Base-by-base conservation (phyloP, 805 yeast genomes). In the Vanderwaltozyma polyspora region DNA sequence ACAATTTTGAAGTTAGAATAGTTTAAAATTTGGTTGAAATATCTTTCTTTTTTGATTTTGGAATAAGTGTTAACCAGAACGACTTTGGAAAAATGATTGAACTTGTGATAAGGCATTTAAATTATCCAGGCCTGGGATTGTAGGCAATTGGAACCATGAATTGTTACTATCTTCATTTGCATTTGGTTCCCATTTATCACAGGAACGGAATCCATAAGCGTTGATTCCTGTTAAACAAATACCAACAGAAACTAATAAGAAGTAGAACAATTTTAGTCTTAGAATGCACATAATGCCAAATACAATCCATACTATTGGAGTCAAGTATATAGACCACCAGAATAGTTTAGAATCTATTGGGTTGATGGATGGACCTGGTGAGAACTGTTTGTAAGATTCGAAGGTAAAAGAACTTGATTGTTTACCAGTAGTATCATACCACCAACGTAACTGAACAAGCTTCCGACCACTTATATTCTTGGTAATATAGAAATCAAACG, bases 361-460 rank as follows among this genome's bases (percentile, higher is more conserved):
- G 51, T 89, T 89, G 49, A 89, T 81, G 3, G 57, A 46, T 14
- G 52, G 48, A 31, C 65, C 67, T 3, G 69, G 59, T 30, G 63
- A 61, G 48, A 61, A 52, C 35, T 57, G 56, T 32, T 57, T 57
- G 34, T 49, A 48, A 3, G 61, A 52, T 40, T 59, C 62, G 32
- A 53, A 55, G 15, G 46, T 51, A 32, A 59, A 53, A 6, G 53
- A 49, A 6, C 47, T 39, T 5, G 45, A 41, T 10, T 45, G 41
- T 10, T 38, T 34, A 8, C 48, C 46, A 3, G 54, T 42, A 0
- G 86, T 68, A 53, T 89, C 96, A 54, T 89, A 91, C 95, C 97
- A 89, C 98, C 98, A 89, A 43, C 93, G 69, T 43, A 91, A 66
- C 0, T 96, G 97, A 4, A 91, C 96, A 36, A 89, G 59, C 37